Evolutionary conservation across 192 early-diverging fungal genomes (phyloP), one percentile per base, ranked within the genome.

Genomic region (Jimgerdemannia lactiflua): DNA sequence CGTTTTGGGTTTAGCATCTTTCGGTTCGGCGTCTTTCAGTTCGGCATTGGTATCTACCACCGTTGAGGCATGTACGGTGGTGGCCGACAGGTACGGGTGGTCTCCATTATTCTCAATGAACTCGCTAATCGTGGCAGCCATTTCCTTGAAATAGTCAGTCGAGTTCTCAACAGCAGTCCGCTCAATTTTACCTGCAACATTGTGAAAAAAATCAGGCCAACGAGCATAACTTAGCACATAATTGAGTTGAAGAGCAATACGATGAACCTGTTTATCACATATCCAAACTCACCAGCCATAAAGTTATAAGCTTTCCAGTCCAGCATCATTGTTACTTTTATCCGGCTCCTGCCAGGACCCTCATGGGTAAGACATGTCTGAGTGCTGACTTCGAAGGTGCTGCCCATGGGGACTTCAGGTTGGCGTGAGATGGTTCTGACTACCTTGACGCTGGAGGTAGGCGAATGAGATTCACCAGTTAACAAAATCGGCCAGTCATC

Each of bases 91-190:
- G 49, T 54, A 54, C 49, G 49, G 49, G 49, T 54, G 49, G 49
- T 54, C 49, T 7, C 4, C 4, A 54, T 54, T 54, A 11, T 54
- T 54, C 49, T 54, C 11, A 11, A 54, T 54, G 49, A 54, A 54
- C 49, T 54, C 49, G 49, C 11, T 54, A 11, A 54, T 54, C 4
- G 49, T 54, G 4, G 49, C 49, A 4, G 49, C 67, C 4, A 67
- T 9, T 67, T 67, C 67, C 40, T 17, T 20, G n/a, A 67, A 67
- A n/a, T 67, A 67, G 67, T 67, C 67, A 8, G 40, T 8, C 67
- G 67, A 7, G 40, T 67, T 67, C 17, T 67, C 67, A 41, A 67
- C 67, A n/a, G 67, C 67, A n/a, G 67, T 67, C 7, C 67, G 67
- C n/a, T 67, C 67, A 67, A 67, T 67, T 17, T 67, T 67, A n/a